Base-by-base conservation (phyloP, 139 green algal genomes). In the Chlamydomonas sp. region DNA sequence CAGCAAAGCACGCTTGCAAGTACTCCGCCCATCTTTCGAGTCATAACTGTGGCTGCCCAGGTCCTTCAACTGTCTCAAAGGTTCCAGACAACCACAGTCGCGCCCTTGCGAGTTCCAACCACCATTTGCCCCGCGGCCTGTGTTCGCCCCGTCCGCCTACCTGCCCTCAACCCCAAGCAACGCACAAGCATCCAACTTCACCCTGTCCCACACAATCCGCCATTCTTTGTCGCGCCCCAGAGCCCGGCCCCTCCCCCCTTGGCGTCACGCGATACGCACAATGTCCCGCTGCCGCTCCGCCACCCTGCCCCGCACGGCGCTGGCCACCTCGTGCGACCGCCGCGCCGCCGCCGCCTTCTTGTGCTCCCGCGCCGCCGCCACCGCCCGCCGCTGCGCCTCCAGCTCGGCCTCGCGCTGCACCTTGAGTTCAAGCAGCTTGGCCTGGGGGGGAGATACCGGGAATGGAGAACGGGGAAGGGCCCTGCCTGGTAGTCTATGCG, bases 361-460 rank as follows among this genome's bases (percentile, higher is more conserved):
- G 57, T 79, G 90, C 79, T 91, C 92, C 0, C 83, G 57, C 58
- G 94, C 91, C n/a, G 68, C 78, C 62, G 81, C 83, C 49, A 94
- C 91, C 58, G 81, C 75, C 18, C 81, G 64, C 82, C 90, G 95
- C 85, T 90, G 93, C 58, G 73, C 73, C 78, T 84, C 88, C 66
- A 95, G 89, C 88, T 94, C 94, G 73, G 91, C 90, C 9, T 87
- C 75, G 31, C 74, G 80, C 87, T 90, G 74, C 49, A 83, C 9
- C 63, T 69, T 67, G 6, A 88, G 5, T 64, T 88, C 84, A 7
- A 62, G 31, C 63, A 88, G 75, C 74, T 88, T 88, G 75, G 76
- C 84, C 84, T 88, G 63, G 0, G 5, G 63, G 8, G 62, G 3
- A 9, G 78, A 49, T 49, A 49, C 31, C 4, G 77, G 57, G 6